phyloP scores from a whole-genome alignment of 148 eudicot species.

The Fagopyrum tataricum region DNA sequence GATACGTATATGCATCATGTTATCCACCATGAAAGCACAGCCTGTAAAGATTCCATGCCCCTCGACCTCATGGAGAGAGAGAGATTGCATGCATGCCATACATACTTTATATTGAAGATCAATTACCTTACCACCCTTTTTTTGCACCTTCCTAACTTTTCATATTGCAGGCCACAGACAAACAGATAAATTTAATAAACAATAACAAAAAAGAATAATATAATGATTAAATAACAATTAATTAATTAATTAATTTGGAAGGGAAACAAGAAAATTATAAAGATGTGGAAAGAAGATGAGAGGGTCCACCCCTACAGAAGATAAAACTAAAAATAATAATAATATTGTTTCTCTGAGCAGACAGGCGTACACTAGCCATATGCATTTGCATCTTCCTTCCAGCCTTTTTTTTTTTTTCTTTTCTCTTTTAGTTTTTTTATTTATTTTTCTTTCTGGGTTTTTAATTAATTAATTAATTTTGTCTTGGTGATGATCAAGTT shows the following conservation, averaged over 20 bases:
- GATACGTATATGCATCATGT: background rate
- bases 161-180: background rate
- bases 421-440: no score
- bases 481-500: conserved; percentile 13
- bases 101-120: no score
- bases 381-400: conserved; percentile 13
- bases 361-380: background rate
- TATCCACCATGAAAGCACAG: conserved; percentile 1
- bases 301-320: conserved; percentile 1
- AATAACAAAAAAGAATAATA: background rate
- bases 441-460: background rate
- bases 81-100: background rate
- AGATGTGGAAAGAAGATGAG: conserved; percentile 7
- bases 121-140: background rate
- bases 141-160: background rate
- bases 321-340: background rate
- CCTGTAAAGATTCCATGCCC: conserved; percentile 8
- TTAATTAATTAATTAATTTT: background rate
- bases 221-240: background rate
- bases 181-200: no score
- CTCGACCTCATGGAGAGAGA: background rate
- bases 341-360: background rate
- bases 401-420: conserved; percentile 1
- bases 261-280: background rate
- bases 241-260: background rate